Evolutionary conservation across 2,329 filamentous ascomycete species (phyloP).

Genomic region (Kalaharituber pfeilii): DNA sequence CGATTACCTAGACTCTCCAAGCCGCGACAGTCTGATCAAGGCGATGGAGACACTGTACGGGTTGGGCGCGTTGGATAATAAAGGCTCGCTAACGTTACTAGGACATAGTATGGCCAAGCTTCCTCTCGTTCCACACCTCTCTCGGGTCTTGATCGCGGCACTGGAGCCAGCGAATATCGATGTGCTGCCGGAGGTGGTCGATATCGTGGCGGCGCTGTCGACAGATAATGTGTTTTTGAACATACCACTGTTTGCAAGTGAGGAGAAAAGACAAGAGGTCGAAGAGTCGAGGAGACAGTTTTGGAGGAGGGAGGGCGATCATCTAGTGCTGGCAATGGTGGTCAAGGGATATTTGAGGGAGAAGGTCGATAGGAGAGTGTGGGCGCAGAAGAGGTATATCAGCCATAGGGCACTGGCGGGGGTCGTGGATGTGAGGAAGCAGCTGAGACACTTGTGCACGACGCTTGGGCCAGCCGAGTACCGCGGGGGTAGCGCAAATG

Average conservation of each 20-base stretch:
- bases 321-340: conserved; percentile 21
- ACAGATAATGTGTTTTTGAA: conserved; percentile 21
- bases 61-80: conserved; percentile 55
- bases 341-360: conserved; percentile 17
- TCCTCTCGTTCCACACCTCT: conserved; percentile 65
- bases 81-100: conserved; percentile 53
- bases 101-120: conserved; percentile 66
- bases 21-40: conserved; percentile 59
- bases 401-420: conserved; percentile 11
- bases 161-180: conserved; percentile 57
- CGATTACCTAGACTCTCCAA: conserved; percentile 67
- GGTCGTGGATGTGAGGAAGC: conserved; percentile 14
- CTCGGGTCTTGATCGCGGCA: conserved; percentile 44
- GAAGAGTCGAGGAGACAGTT: conserved; percentile 17
- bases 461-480: background rate
- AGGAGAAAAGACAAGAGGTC: conserved; percentile 11
- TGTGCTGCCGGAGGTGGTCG: conserved; percentile 67
- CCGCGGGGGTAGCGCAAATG: background rate
- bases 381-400: conserved; percentile 12
- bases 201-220: conserved; percentile 29
- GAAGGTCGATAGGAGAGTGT: conserved; percentile 5
- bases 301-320: conserved; percentile 19
- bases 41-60: conserved; percentile 64
- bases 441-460: conserved; percentile 8
- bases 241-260: conserved; percentile 6